Evolutionary conservation across 108 stramenopile genomes (phyloP).

Genomic region (Nitzschia sp.): DNA sequence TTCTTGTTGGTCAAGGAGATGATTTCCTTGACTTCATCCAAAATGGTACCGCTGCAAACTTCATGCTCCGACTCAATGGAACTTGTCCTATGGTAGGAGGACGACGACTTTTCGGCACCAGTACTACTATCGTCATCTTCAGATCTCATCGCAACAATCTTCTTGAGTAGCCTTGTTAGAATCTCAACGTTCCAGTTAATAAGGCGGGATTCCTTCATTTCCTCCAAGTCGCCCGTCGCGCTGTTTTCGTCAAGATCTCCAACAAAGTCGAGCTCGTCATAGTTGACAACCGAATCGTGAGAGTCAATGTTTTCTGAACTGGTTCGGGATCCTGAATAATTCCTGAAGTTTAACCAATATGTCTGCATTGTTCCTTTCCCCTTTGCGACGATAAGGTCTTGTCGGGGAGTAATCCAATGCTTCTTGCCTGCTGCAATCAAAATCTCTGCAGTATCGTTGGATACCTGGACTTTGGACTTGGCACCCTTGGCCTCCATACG

Average conservation of each 20-base stretch:
- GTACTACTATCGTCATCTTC: neutral
- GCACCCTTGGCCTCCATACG: conserved; percentile 49
- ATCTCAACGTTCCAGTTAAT: conserved; percentile 20
- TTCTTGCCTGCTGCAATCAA: conserved; percentile 27
- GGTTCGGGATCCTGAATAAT: neutral
- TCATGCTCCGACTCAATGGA: neutral
- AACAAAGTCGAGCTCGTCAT: neutral
- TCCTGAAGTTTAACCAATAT: conserved; percentile 36
- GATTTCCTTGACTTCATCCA: conserved; percentile 42
- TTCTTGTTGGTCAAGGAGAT: conserved; percentile 29
- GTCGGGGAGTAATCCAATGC: conserved; percentile 35
- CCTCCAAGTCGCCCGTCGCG: neutral
- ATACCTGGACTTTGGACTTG: conserved; percentile 36
- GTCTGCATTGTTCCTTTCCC: conserved; percentile 51
- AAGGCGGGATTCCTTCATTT: conserved; percentile 4
- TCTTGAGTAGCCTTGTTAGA: neutral
- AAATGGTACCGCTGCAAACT: neutral
- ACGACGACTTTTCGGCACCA: neutral
- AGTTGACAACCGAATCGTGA: neutral
- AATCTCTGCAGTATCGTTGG: conserved; percentile 40
- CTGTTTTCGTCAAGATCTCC: neutral
- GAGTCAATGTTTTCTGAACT: neutral
- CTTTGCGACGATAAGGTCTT: conserved; percentile 35
- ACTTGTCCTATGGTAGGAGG: neutral
- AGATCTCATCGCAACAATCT: neutral